Base-by-base conservation (phyloP, 1,284 basidiomycete species). In the Coniophora puteana region DNA sequence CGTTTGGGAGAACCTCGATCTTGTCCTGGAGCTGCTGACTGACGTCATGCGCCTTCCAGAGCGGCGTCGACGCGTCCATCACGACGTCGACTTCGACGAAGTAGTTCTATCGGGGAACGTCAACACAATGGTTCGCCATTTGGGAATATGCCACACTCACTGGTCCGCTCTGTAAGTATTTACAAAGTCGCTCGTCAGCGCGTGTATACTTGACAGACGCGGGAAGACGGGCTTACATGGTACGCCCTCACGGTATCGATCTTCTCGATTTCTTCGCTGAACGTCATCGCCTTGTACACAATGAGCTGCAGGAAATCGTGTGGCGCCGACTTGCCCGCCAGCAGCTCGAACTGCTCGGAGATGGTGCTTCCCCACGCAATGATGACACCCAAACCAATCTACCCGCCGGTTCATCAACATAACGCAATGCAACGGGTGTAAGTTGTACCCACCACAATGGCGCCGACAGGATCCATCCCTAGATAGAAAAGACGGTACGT, bases 31-130 rank as follows among this genome's bases (percentile, higher is more conserved):
- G 68, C 40, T 87, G 80, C 64, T 97, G 94, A 40, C 87, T 85
- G 45, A 96, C 65, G 62, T 98, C 94, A 62, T 98, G 94, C 13
- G 93, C 89, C 58, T 88, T 83, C 83, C 87, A 90, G 1, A 98
- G 68, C 1, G 93, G 90, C 30, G 93, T 96, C 46, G 83, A 80
- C 4, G 85, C 87, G 50, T 85, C 76, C 82, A 99, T 91, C 20
- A 98, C 94, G 40, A 98, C 82, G 62, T 98, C 95, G 7, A 97
- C 77, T 65, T 97, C 94, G 35, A 97, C 93, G 56, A 93, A 89
- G 58, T 92, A 95, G 44, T 92, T 76, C 65, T 92, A 30, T 46
- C 29, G 40, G 40, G 14, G 3, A n/a, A 3, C 8, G 21, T 48
- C 16, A 38, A 17, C 26, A 27, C 10, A 14, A 10, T 27, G 26